A percentile compares a stretch with the other conserved stretches of the same genome.
Conservation (phyloP, 176 grass and related monocot genomes). For the Poa pratensis region DNA sequence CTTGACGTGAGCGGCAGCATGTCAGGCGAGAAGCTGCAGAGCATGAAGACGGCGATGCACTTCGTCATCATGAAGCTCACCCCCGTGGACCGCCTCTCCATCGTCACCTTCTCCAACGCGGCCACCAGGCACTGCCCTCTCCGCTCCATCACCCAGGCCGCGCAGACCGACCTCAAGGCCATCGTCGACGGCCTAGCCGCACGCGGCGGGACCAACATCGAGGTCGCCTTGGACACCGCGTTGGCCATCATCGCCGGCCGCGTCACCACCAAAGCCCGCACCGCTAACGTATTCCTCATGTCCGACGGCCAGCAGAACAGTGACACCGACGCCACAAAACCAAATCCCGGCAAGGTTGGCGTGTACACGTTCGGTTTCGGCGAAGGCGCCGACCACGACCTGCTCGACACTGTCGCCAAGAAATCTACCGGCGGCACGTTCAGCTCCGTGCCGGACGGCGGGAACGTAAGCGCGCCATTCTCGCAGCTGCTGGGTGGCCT, state of each 20-base stretch:
- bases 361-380: neutral
- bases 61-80: constrained; percentile 35
- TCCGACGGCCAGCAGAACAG: neutral
- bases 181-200: neutral
- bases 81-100: constrained; percentile 34
- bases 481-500: constrained; percentile 37
- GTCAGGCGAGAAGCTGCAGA: neutral
- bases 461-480: neutral
- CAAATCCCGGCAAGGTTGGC: too few species aligned
- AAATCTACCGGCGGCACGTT: neutral
- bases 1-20: constrained; percentile 22
- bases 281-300: constrained; percentile 28
- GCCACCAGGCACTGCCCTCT: constrained; percentile 16
- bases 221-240: neutral
- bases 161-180: neutral
- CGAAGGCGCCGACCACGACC: neutral
- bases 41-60: constrained; percentile 10
- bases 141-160: neutral
- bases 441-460: neutral
- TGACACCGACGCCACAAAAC: neutral
- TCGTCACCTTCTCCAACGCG: constrained; percentile 20
- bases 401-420: neutral
- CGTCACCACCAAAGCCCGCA: neutral
- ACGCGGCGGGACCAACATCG: neutral
- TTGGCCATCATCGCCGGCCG: constrained; percentile 17